Conservation (phyloP, 768 basidiomycete species). For the Phallus indusiatus region DNA sequence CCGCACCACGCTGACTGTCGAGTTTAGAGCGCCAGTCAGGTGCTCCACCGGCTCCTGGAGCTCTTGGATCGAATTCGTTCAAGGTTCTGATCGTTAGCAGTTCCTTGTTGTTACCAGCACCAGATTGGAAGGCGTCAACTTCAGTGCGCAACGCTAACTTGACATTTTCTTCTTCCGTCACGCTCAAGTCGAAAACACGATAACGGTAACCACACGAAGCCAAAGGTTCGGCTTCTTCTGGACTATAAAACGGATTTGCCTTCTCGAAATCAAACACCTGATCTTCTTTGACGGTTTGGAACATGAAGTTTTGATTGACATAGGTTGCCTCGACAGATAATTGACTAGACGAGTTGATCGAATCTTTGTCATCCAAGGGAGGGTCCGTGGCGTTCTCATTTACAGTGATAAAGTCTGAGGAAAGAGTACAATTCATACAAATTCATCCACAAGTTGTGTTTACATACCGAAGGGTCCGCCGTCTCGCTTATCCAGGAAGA, state of each 20-base stretch:
- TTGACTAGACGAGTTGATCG: constrained; percentile 89
- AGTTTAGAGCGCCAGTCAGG: constrained; percentile 99
- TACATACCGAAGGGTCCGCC: constrained; percentile 78
- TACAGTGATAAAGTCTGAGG: constrained; percentile 77
- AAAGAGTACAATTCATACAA: neutral
- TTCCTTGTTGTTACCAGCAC: constrained; percentile 53
- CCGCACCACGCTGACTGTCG: constrained; percentile 92
- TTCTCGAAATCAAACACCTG: constrained; percentile 63
- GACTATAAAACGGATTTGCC: constrained; percentile 92
- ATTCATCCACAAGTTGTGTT: neutral
- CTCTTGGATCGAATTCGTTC: constrained; percentile 92
- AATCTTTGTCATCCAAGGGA: constrained; percentile 76
- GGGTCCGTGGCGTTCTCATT: constrained; percentile 98
- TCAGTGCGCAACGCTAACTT: constrained; percentile 92
- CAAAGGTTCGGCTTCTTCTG: constrained; percentile 89
- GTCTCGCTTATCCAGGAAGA: constrained; percentile 96
- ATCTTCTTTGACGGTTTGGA: constrained; percentile 83
- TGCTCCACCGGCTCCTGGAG: constrained; percentile 85
- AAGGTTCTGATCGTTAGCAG: constrained; percentile 88
- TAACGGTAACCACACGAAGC: constrained; percentile 97
- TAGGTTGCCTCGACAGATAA: constrained; percentile 96
- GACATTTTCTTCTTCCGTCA: constrained; percentile 85
- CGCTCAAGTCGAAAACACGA: constrained; percentile 85
- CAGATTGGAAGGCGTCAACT: constrained; percentile 77
- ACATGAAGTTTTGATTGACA: constrained; percentile 97